A percentile compares a stretch with the other conserved stretches of the same genome.
Conservation (phyloP, 805 yeast species). For the Pichia nakasei region DNA sequence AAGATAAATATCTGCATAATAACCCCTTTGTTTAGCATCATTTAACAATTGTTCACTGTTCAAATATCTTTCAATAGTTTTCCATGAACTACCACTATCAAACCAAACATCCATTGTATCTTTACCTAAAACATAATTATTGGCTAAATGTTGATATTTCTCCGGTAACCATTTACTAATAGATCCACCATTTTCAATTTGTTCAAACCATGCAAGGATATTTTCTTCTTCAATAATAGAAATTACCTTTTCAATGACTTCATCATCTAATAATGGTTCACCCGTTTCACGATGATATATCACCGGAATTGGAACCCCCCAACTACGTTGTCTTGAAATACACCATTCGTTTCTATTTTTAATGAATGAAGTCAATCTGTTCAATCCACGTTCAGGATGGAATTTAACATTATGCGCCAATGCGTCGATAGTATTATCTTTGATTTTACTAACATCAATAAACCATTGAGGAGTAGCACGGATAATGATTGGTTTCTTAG, state of each 20-base stretch:
- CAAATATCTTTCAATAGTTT: constrained; percentile 38
- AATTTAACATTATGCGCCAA: constrained; percentile 53
- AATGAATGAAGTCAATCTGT: constrained; percentile 65
- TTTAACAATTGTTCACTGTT: constrained; percentile 25
- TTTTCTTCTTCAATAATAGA: constrained; percentile 48
- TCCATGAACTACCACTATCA: constrained; percentile 95
- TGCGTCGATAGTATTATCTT: constrained; percentile 50
- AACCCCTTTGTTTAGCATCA: constrained; percentile 28
- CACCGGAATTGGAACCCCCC: constrained; percentile 99
- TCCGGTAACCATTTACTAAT: constrained; percentile 70
- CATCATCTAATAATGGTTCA: constrained; percentile 53
- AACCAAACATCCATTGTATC: constrained; percentile 99
- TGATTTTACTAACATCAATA: constrained; percentile 72
- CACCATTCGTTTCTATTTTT: constrained; percentile 90
- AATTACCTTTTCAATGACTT: constrained; percentile 50
- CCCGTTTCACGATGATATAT: constrained; percentile 53
- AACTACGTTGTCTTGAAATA: constrained; percentile 86
- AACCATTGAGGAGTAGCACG: constrained; percentile 98
- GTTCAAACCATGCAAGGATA: constrained; percentile 69
- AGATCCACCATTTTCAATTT: constrained; percentile 6
- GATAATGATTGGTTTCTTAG: constrained; percentile 89
- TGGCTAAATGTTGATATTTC: constrained; percentile 32
- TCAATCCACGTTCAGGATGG: constrained; percentile 63
- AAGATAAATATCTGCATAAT: constrained; percentile 71
- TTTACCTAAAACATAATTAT: constrained; percentile 49